Evolutionary conservation across 352 stramenopile genomes (phyloP).

Genomic region (Nothophytophthora sp.): DNA sequence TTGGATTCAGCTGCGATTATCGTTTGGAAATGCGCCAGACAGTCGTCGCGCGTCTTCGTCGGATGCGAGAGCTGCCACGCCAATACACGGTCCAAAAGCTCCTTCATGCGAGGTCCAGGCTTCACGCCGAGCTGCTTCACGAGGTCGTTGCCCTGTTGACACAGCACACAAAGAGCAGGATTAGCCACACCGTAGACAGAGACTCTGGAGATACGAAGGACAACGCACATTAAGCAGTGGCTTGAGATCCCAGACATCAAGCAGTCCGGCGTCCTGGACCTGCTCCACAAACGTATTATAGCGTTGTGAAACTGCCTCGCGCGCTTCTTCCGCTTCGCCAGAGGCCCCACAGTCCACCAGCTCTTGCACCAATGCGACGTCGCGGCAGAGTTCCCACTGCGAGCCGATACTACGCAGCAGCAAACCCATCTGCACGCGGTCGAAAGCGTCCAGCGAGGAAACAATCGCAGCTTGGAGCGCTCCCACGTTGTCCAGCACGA

Average conservation of each 20-base stretch:
- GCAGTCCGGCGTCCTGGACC: constrained; percentile 30
- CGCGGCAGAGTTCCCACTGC: constrained; percentile 59
- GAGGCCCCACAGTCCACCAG: constrained; percentile 23
- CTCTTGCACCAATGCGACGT: constrained; percentile 57
- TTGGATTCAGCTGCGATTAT: constrained; percentile 13
- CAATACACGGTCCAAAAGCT: constrained; percentile 55
- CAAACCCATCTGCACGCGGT: constrained; percentile 52
- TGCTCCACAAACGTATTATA: constrained; percentile 42
- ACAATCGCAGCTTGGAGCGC: constrained; percentile 25
- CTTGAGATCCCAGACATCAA: constrained; percentile 62
- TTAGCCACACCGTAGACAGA: neutral
- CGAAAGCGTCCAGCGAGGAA: constrained; percentile 20
- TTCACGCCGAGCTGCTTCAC: constrained; percentile 60
- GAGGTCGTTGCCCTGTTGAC: constrained; percentile 63
- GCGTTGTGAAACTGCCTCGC: constrained; percentile 17
- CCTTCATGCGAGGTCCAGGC: constrained; percentile 61
- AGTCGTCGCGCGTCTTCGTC: constrained; percentile 54
- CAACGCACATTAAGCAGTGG: constrained; percentile 69
- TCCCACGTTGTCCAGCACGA: constrained; percentile 41
- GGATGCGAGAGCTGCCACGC: constrained; percentile 64
- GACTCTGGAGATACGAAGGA: neutral
- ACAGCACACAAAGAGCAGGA: constrained; percentile 5
- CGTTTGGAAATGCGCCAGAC: constrained; percentile 43
- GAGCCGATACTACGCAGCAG: constrained; percentile 59
- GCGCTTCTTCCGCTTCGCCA: constrained; percentile 10